These are phyloP conservation scores for Westerdykella aurantiaca DNA, from an alignment of 2,329 filamentous ascomycete species.

Conservation along the genomic window DNA sequence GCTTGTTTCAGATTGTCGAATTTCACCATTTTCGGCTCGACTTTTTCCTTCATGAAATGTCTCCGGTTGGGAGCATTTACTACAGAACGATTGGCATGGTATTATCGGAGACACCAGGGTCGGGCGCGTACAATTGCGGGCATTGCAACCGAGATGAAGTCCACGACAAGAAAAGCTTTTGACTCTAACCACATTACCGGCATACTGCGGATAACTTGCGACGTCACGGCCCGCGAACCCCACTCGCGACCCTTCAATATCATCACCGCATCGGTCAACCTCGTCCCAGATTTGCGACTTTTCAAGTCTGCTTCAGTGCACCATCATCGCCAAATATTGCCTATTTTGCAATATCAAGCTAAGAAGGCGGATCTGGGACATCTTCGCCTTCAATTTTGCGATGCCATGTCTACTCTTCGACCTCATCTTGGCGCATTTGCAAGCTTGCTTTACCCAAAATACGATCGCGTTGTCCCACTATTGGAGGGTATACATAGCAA, in stretches of 20 bases:
- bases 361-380: constrained; percentile 12
- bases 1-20: background rate
- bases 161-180: constrained; percentile 22
- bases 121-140: constrained; percentile 16
- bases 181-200: background rate
- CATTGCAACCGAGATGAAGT: constrained; percentile 37
- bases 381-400: constrained; percentile 2
- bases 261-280: background rate
- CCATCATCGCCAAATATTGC: no score
- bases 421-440: constrained; percentile 10
- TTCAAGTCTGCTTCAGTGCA: no score
- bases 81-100: background rate
- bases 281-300: background rate
- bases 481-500: constrained; percentile 17
- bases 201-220: background rate
- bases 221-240: background rate
- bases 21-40: constrained; percentile 4
- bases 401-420: constrained; percentile 6
- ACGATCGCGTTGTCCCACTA: constrained; percentile 11
- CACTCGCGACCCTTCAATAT: background rate
- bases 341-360: background rate
- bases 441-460: constrained; percentile 11
- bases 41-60: background rate
- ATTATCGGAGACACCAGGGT: constrained; percentile 19
- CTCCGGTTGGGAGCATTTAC: background rate